Evolutionary conservation across 2,329 filamentous ascomycete species (phyloP).

Genomic region (Neurospora crassa): DNA sequence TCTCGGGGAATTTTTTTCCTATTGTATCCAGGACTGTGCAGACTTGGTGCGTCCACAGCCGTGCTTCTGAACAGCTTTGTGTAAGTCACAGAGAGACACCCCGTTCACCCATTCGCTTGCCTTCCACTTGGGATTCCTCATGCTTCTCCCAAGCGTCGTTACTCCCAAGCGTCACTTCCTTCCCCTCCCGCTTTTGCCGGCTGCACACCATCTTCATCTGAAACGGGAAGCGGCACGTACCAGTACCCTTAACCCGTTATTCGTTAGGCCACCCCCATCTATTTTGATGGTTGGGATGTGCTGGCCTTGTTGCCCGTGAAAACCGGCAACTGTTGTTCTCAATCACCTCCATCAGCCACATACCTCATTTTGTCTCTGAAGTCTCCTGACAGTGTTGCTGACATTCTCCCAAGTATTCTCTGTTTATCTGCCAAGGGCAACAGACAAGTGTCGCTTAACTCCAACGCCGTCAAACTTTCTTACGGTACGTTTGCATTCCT

Average conservation of each 20-base stretch:
- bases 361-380: not conserved
- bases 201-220: slow-evolving; percentile 13
- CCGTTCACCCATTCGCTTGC: not conserved
- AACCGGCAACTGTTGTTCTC: not conserved
- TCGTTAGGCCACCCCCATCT: not conserved
- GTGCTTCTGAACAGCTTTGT: slow-evolving; percentile 2
- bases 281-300: slow-evolving; percentile 1
- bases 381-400: not conserved
- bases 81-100: slow-evolving; percentile 12
- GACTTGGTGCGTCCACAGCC: not conserved
- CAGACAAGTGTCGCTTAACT: not conserved
- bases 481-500: slow-evolving; percentile 10
- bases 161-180: slow-evolving; percentile 6
- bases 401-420: not conserved
- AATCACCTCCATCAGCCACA: not conserved
- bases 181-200: slow-evolving; percentile 10
- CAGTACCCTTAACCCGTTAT: not conserved
- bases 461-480: not conserved
- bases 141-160: slow-evolving; percentile 5
- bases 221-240: not conserved
- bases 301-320: not conserved
- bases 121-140: not conserved
- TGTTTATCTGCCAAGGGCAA: not conserved
- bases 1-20: not conserved
- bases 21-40: not conserved